These are phyloP conservation scores for Penicillium freii DNA, from an alignment of 2,329 filamentous ascomycete species.

Conservation along the genomic window DNA sequence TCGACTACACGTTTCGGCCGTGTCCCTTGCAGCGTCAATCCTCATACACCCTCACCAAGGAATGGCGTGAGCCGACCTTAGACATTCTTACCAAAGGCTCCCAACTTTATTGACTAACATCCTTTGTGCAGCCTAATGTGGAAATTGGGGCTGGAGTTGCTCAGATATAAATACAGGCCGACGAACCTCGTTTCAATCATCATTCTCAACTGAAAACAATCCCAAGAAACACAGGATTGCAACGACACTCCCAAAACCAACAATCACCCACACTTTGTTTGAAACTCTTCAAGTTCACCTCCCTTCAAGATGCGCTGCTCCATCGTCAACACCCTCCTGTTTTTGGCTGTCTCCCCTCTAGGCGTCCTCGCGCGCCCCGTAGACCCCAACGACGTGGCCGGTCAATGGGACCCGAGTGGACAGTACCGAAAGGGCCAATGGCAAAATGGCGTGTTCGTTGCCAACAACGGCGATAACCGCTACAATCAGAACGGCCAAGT, in stretches of 20 bases:
- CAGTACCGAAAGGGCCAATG: conserved; percentile 24
- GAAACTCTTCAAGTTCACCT: background rate
- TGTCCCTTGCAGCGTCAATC: conserved; percentile 19
- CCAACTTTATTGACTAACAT: background rate
- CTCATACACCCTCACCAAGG: conserved; percentile 11
- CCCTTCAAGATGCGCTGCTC: conserved; percentile 21
- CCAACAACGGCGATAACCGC: conserved; percentile 13
- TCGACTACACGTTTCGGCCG: conserved; percentile 17
- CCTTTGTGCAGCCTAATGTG: conserved; percentile 7
- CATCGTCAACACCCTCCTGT: conserved; percentile 20
- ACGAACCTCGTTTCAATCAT: background rate
- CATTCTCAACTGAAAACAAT: conserved; percentile 16
- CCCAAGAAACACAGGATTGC: conserved; percentile 1
- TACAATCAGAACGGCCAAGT: conserved; percentile 1
- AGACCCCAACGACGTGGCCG: conserved; percentile 21
- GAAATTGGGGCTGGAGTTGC: background rate
- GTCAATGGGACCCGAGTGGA: conserved; percentile 22
- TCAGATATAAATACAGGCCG: conserved; percentile 20
- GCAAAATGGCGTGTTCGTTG: conserved; percentile 18
- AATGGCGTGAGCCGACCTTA: conserved; percentile 7
- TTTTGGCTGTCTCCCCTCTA: conserved; percentile 24
- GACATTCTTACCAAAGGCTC: conserved; percentile 5
- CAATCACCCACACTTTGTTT: background rate
- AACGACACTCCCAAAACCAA: background rate
- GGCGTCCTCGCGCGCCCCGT: conserved; percentile 21